Conservation (phyloP, 495 filamentous ascomycete genomes). For the Collariella sp. region DNA sequence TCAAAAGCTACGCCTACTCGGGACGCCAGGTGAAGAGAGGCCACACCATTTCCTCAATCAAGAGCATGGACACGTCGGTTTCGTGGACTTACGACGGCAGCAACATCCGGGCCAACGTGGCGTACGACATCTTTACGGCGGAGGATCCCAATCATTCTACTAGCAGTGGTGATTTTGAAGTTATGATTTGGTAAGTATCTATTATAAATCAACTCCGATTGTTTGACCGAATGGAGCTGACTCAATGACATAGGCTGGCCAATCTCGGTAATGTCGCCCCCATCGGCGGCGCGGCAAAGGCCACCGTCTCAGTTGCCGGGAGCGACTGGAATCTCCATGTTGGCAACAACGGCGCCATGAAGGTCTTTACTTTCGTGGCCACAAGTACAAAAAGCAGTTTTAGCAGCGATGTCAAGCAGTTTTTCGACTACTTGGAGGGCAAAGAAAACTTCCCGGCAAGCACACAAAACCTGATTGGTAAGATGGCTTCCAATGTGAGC, state of each 20-base stretch:
- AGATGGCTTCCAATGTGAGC: background rate
- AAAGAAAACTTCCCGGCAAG: background rate
- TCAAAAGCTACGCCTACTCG: slow-evolving; percentile 41
- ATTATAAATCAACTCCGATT: background rate
- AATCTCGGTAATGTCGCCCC: slow-evolving; percentile 31
- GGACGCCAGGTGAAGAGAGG: slow-evolving; percentile 23
- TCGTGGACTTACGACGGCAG: slow-evolving; percentile 35
- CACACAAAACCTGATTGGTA: background rate
- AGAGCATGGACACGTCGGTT: slow-evolving; percentile 32
- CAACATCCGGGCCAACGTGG: slow-evolving; percentile 37
- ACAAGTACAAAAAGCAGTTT: background rate
- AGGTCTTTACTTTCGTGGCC: slow-evolving; percentile 3
- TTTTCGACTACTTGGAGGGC: background rate
- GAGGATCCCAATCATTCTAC: slow-evolving; percentile 38
- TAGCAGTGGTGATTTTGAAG: slow-evolving; percentile 39
- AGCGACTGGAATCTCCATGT: slow-evolving; percentile 33
- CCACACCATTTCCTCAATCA: slow-evolving; percentile 19
- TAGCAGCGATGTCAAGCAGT: background rate
- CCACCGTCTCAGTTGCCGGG: slow-evolving; percentile 26
- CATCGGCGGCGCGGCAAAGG: slow-evolving; percentile 35
- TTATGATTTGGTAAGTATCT: slow-evolving; percentile 42
- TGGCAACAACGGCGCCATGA: slow-evolving; percentile 1
- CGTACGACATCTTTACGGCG: slow-evolving; percentile 43
- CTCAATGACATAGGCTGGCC: slow-evolving; percentile 22
- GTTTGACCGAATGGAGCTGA: background rate